Percentiles rank a stretch among this genome's conserved stretches.
Evolutionary conservation across 192 early-diverging fungal species (phyloP).

Genomic region (Podila verticillata): DNA sequence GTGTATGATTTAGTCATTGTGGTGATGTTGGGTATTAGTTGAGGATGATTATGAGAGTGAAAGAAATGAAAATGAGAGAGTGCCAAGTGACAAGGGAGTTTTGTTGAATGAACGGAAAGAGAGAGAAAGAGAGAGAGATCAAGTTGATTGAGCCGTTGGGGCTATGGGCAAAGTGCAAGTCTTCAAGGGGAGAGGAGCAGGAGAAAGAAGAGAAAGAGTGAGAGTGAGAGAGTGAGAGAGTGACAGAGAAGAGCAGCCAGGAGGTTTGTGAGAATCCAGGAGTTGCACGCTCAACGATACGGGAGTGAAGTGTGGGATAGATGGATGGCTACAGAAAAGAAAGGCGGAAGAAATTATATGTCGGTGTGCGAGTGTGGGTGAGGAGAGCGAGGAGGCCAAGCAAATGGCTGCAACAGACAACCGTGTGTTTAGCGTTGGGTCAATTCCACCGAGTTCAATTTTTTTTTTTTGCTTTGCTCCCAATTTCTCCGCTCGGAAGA

Average conservation of each 20-base stretch:
- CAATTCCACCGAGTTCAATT: background rate
- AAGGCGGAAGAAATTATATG: background rate
- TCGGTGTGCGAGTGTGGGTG: background rate
- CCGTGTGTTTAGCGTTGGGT: too few species aligned
- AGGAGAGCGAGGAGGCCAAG: too few species aligned
- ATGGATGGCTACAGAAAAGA: too few species aligned
- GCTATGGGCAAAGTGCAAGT: background rate
- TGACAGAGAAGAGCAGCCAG: constrained; percentile 3
- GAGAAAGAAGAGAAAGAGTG: background rate
- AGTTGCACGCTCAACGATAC: too few species aligned
- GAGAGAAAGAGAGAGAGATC: too few species aligned
- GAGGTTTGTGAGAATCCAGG: background rate
- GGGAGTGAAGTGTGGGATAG: too few species aligned
- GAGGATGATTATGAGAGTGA: background rate
- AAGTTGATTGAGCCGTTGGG: background rate
- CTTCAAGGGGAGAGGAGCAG: background rate
- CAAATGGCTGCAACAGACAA: too few species aligned
- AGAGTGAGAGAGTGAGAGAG: background rate
- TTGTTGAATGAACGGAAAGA: constrained; percentile 7
- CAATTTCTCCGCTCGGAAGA: too few species aligned
- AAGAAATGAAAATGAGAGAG: background rate
- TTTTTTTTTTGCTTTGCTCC: background rate
- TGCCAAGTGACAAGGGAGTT: background rate
- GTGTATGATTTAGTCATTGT: constrained; percentile 52
- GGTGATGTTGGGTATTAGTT: background rate